Base-by-base conservation (phyloP, 129 eudicot species). In the Centaurea solstitialis region DNA sequence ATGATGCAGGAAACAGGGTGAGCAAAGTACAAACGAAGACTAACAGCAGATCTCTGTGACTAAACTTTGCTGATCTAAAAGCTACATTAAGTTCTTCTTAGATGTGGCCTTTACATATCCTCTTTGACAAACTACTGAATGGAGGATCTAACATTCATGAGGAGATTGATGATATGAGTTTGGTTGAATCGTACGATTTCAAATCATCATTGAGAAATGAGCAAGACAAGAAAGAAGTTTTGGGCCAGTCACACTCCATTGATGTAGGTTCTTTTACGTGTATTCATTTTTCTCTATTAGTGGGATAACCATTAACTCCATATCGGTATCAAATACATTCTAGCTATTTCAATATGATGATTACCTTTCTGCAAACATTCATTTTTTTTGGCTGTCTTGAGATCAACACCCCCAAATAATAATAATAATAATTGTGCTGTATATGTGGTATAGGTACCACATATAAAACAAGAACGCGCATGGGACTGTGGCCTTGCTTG, bases 401-500 rank as follows among this genome's bases (percentile, higher is more conserved):
- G 62, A 50, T 15, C 62, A 15, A 0, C 20, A 20, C 18, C 59
- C 59, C 59, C 5, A 47, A 0, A 50, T 4, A 15, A 15, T 4
- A 17, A 15, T 15, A 50, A 17, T 30, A 39, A 7, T 37, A 68
- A 33, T 30, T 28, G 22, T 67, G 72, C 13, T 75, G 57, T 72
- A 17, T 69, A 9, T 83, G 33, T 75, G 39, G 38, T 50, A 39
- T 82, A 94, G 94, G 97, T 94, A 3, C 98, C 98, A 5, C 96
- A 92, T 72, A 79, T 94, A 80, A 89, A 86, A 80, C 98, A 94
- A 77, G 61, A 76, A 72, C 90, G 86, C 82, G 79, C 87, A 72
- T 94, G 98, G 98, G 98, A 94, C 85, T 92, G 97, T 87, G 98
- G 98, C 47, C 94, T 92, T 86, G 95, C 92, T 82, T 94, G 98